Percentiles rank a stretch among this genome's conserved stretches.
These are phyloP conservation scores for Chrysanthemum lavandulifolium DNA, from an alignment of 129 eudicot genomes.

Conservation along the genomic window DNA sequence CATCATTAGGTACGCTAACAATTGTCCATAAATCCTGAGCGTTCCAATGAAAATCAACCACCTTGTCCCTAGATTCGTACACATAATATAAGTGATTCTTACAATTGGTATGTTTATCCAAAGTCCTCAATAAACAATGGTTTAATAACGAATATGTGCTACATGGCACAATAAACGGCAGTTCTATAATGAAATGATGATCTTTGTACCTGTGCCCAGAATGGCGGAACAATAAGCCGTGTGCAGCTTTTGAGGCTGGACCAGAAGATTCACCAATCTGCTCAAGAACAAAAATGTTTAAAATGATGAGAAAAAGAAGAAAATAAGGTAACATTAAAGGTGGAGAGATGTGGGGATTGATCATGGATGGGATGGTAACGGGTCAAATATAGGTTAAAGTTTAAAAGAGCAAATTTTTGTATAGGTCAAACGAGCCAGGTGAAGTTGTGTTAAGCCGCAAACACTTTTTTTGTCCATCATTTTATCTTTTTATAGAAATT, in stretches of 20 bases:
- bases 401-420: too few species aligned
- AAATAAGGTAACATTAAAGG: not conserved
- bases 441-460: too few species aligned
- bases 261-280: conserved; percentile 29
- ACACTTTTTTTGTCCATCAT: too few species aligned
- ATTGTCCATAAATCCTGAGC: conserved; percentile 87
- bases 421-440: too few species aligned
- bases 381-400: not conserved
- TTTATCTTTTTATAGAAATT: too few species aligned
- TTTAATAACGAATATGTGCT: too few species aligned
- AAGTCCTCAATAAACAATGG: not conserved
- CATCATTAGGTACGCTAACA: conserved; percentile 81
- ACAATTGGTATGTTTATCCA: not conserved
- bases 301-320: not conserved
- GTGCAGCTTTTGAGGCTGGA: conserved; percentile 25
- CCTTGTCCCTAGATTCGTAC: conserved; percentile 56
- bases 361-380: not conserved
- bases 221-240: conserved; percentile 73
- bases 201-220: conserved; percentile 75
- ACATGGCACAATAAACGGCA: not conserved
- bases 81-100: not conserved
- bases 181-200: not conserved
- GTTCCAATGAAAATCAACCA: conserved; percentile 88
- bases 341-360: not conserved
- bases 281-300: conserved; percentile 6